A percentile compares a stretch with the other conserved stretches of the same genome.
Conservation (phyloP, 495 filamentous ascomycete species). For the Penicillium paxilli region DNA sequence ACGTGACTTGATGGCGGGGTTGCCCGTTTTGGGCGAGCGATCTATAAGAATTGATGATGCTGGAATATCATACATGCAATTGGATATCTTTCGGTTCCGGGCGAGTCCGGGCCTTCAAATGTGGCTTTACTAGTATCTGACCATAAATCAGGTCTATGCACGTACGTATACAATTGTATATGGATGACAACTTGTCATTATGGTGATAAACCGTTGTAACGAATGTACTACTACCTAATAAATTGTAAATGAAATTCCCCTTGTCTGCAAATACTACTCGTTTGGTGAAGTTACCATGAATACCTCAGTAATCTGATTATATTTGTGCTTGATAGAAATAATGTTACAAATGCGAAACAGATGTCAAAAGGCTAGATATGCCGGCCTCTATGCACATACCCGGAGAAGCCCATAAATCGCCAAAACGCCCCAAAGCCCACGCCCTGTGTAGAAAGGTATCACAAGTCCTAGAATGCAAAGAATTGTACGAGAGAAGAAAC, state of each 20-base stretch:
- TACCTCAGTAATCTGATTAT: too few relatives aligned
- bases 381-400: constrained; percentile 20
- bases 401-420: constrained; percentile 1
- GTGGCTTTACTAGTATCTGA: too few relatives aligned
- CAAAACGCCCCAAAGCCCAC: constrained; percentile 22
- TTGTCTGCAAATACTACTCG: not conserved
- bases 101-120: too few relatives aligned
- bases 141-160: too few relatives aligned
- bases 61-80: constrained; percentile 8
- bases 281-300: too few relatives aligned
- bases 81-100: too few relatives aligned
- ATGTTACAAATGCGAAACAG: not conserved
- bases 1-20: constrained; percentile 27
- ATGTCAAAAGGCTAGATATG: not conserved
- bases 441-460: constrained; percentile 18
- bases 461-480: constrained; percentile 20
- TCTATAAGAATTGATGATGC: not conserved
- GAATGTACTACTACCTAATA: too few relatives aligned
- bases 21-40: not conserved
- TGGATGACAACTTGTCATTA: too few relatives aligned
- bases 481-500: constrained; percentile 12
- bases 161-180: too few relatives aligned
- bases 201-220: too few relatives aligned
- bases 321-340: not conserved
- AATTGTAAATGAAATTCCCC: too few relatives aligned